Base-by-base conservation (phyloP, 2,329 filamentous ascomycete genomes). In the Colletotrichum lupini region DNA sequence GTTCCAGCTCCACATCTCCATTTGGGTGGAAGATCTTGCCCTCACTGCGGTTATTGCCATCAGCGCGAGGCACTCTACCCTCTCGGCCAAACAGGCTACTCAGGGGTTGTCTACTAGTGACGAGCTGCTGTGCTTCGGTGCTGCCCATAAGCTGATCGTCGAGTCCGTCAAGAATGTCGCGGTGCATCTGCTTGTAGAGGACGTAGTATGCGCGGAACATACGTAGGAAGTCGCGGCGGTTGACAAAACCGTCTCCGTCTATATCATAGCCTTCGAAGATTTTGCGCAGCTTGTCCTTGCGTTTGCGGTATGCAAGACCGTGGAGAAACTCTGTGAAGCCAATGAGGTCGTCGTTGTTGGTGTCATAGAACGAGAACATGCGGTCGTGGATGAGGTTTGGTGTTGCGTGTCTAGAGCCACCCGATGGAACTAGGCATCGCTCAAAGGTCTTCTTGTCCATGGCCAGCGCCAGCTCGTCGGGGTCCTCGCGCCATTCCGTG, bases 351-450 rank as follows among this genome's bases (percentile, higher is more conserved):
- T 99, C 95, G 55, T 91, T 89, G 81, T 98, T 96, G 37, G 92
- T 94, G 82, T 99, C 97, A 81, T 98, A 99, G 81, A 98, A 98
- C 63, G 94, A 91, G 83, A 98, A 99, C 90, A 98, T 97, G 76
- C 97, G 93, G 81, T 99, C 96, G 79, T 97, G 97, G 72, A 99
- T 94, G 16, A 98, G 89, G 80, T 97, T 98, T 1, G 96, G 94
- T 0, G 93, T 89, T 12, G 93, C 91, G 68, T 95, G 92, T 37
- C 92, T 90, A 71, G 91, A 90, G n/a, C 93, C 93, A 16, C 93
- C 94, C n/a, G 93, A 93, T 4, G 95, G 94, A 8, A 97, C 92
- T 73, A 98, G 91, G 77, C 95, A 97, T 60, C 94, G 92, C 80
- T 98, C 95, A 83, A 99, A 99, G 0, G 95, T 97, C 82, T 93